These are phyloP conservation scores for Penicillium alfredii DNA, from an alignment of 495 filamentous ascomycete genomes.

Conservation along the genomic window DNA sequence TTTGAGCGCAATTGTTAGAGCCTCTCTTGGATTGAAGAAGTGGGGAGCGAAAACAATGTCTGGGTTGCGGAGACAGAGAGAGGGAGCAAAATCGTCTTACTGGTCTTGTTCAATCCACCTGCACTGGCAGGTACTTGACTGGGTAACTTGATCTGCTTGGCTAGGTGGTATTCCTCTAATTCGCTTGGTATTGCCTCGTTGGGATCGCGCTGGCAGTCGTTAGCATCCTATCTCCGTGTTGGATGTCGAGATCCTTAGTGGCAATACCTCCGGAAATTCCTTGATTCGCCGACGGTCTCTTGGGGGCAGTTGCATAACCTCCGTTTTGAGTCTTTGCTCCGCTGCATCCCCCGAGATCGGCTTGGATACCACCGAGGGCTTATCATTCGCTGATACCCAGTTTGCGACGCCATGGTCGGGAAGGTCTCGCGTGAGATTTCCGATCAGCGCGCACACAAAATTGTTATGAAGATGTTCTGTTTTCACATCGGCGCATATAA, in stretches of 20 bases:
- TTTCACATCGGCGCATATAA: constrained; percentile 63
- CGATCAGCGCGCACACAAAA: constrained; percentile 76
- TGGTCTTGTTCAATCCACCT: constrained; percentile 79
- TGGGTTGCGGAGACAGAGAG: neutral
- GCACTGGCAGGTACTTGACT: constrained; percentile 76
- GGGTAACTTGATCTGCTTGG: constrained; percentile 60
- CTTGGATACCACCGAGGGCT: constrained; percentile 74
- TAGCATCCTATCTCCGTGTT: constrained; percentile 3
- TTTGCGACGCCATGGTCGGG: constrained; percentile 87
- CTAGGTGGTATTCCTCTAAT: constrained; percentile 61
- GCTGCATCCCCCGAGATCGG: constrained; percentile 81
- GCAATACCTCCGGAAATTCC: constrained; percentile 57
- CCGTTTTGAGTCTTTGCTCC: constrained; percentile 82
- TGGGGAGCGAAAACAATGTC: constrained; percentile 7
- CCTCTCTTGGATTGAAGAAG: constrained; percentile 1
- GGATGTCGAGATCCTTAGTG: neutral
- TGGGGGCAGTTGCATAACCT: constrained; percentile 87
- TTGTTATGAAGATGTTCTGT: constrained; percentile 86
- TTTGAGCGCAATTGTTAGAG: constrained; percentile 15
- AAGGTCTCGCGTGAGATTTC: constrained; percentile 79
- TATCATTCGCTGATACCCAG: constrained; percentile 96
- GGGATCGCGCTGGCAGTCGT: constrained; percentile 52
- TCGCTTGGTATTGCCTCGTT: constrained; percentile 57
- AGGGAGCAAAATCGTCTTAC: constrained; percentile 48
- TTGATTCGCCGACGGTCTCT: constrained; percentile 85